Evolutionary conservation across 2,329 filamentous ascomycete genomes (phyloP).

Genomic region (Colletotrichum camelliae): DNA sequence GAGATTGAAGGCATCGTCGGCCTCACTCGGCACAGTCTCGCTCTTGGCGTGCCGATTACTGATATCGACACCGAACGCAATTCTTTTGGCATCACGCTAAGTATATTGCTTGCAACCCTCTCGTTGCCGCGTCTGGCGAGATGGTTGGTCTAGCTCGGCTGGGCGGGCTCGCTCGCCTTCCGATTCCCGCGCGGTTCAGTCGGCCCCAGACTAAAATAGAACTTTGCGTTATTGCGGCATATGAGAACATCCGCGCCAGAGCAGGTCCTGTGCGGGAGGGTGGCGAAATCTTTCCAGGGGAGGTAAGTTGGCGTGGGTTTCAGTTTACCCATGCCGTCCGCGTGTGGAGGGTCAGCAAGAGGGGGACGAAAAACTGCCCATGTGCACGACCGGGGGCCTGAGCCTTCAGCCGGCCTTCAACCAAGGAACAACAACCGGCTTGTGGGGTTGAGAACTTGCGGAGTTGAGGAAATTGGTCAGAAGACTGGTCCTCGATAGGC

Average conservation of each 20-base stretch:
- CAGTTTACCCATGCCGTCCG: neutral
- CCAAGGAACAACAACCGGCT: neutral
- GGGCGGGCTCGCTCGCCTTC: neutral
- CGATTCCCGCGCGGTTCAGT: neutral
- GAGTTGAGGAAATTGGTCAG: neutral
- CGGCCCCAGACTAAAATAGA: neutral
- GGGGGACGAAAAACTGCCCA: neutral
- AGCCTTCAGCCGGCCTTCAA: neutral
- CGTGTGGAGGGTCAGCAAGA: neutral
- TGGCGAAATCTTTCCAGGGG: neutral
- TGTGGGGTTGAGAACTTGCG: neutral
- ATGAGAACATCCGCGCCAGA: neutral
- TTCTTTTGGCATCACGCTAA: neutral
- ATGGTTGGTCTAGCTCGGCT: neutral
- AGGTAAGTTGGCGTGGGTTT: neutral
- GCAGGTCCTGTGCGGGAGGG: neutral
- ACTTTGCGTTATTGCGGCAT: neutral
- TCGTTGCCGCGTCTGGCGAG: neutral
- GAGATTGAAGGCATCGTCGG: neutral
- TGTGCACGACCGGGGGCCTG: slow-evolving; percentile 4
- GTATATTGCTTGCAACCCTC: neutral
- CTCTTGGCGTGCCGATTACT: neutral
- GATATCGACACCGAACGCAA: neutral
- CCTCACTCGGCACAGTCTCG: neutral
- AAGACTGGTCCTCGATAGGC: neutral